These are phyloP conservation scores for Prototheca cutis DNA, from an alignment of 163 green algal species.

Conservation along the genomic window DNA sequence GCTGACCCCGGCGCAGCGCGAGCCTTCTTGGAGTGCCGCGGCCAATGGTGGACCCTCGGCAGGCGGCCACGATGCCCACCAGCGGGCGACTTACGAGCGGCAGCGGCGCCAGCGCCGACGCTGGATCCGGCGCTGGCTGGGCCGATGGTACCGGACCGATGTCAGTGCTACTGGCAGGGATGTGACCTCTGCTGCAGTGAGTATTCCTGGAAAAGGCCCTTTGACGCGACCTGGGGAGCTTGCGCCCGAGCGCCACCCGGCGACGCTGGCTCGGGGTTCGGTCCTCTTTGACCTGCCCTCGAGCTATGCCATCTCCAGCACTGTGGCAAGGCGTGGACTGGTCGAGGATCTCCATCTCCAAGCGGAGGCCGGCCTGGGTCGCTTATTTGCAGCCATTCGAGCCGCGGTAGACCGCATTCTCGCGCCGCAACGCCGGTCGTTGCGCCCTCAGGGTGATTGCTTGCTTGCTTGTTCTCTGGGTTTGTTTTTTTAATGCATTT, in stretches of 20 bases:
- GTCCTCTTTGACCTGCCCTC: background rate
- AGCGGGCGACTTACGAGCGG: background rate
- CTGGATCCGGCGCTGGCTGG: background rate
- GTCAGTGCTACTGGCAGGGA: no score
- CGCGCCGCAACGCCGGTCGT: background rate
- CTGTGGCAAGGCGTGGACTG: background rate
- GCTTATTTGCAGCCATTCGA: background rate
- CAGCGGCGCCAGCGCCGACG: background rate
- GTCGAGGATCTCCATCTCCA: background rate
- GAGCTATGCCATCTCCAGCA: background rate
- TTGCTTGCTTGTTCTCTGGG: no score
- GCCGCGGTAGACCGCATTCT: background rate
- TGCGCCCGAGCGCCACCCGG: background rate
- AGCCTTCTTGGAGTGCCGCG: no score
- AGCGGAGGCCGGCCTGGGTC: background rate
- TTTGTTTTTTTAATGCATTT: no score
- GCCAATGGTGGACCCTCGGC: background rate
- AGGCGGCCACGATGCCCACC: background rate
- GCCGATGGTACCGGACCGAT: background rate
- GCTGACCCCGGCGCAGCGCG: background rate
- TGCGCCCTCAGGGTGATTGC: no score
- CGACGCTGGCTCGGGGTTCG: background rate
- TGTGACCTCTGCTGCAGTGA: no score
- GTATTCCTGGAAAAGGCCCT: no score
- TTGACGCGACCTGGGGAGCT: no score